A percentile compares a stretch with the other conserved stretches of the same genome.
phyloP scores from a whole-genome alignment of 345 rosid genomes.

The rapeseed (Brassica napus) region DNA sequence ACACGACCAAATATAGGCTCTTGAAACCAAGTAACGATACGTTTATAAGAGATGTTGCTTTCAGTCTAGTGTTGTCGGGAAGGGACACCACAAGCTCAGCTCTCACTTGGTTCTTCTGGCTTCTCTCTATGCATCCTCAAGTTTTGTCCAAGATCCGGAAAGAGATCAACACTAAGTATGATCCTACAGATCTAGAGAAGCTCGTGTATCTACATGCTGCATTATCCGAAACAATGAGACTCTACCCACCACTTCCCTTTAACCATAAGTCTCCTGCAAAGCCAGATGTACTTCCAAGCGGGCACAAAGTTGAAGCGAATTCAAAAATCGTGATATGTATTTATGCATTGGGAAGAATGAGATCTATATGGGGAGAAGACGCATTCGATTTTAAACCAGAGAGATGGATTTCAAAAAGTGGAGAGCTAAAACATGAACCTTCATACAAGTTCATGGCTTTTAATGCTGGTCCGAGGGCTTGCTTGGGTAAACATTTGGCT shows the following conservation, averaged over 20 bases:
- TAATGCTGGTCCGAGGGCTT: neutral
- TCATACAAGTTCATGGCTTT: neutral
- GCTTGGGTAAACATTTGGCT: neutral
- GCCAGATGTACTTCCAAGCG: neutral
- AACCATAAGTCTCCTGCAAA: neutral
- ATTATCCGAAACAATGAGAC: neutral
- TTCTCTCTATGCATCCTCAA: constrained; percentile 40
- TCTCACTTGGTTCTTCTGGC: constrained; percentile 49
- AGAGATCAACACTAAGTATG: neutral
- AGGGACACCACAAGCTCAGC: constrained; percentile 46
- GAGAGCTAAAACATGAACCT: neutral
- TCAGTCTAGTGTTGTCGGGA: constrained; percentile 40
- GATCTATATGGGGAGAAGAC: neutral
- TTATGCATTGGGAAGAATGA: neutral
- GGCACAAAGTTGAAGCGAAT: neutral
- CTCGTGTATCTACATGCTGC: neutral
- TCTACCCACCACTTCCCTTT: neutral
- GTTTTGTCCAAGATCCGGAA: neutral
- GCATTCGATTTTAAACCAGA: neutral
- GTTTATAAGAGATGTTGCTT: constrained; percentile 42
- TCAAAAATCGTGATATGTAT: neutral
- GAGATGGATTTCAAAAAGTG: neutral
- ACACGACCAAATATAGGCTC: constrained; percentile 13
- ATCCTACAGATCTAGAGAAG: neutral
- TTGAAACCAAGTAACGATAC: constrained; percentile 13